Conservation (phyloP, 2,329 filamentous ascomycete genomes). For the Sordariomycetes sp. region DNA sequence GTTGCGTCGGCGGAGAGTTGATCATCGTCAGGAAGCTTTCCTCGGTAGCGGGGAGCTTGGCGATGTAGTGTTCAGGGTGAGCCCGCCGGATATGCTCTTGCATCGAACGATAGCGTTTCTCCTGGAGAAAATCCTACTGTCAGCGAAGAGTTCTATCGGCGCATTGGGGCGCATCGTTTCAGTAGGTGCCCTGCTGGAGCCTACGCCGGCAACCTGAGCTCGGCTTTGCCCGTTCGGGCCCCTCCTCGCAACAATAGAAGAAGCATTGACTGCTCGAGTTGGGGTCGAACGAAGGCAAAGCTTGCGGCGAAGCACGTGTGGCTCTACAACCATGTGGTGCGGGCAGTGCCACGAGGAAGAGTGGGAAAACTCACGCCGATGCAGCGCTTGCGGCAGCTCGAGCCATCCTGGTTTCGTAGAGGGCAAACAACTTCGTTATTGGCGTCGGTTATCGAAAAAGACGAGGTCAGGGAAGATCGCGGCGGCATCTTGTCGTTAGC, state of each 20-base stretch:
- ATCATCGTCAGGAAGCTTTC: conserved; percentile 98
- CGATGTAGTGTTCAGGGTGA: conserved; percentile 93
- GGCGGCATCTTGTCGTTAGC: conserved; percentile 65
- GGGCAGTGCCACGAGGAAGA: neutral
- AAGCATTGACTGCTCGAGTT: neutral
- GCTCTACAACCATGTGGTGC: neutral
- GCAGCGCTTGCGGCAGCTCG: conserved; percentile 93
- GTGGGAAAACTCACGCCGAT: conserved; percentile 72
- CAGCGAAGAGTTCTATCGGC: neutral
- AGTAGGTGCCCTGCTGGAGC: neutral
- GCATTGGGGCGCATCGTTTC: neutral
- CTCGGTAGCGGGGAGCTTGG: conserved; percentile 94
- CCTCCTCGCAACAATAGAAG: neutral
- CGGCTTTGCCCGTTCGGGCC: neutral
- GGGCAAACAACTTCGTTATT: conserved; percentile 97
- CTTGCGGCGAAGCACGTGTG: neutral
- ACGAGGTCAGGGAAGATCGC: conserved; percentile 74
- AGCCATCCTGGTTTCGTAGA: conserved; percentile 89
- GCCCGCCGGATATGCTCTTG: conserved; percentile 98
- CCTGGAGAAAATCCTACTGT: conserved; percentile 40
- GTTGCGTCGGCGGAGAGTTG: conserved; percentile 72
- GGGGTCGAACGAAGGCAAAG: neutral
- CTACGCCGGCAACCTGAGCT: neutral
- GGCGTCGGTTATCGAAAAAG: conserved; percentile 83
- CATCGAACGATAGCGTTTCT: conserved; percentile 96